These are phyloP conservation scores for Podospora sp. DNA, from an alignment of 495 filamentous ascomycete species.

Conservation along the genomic window DNA sequence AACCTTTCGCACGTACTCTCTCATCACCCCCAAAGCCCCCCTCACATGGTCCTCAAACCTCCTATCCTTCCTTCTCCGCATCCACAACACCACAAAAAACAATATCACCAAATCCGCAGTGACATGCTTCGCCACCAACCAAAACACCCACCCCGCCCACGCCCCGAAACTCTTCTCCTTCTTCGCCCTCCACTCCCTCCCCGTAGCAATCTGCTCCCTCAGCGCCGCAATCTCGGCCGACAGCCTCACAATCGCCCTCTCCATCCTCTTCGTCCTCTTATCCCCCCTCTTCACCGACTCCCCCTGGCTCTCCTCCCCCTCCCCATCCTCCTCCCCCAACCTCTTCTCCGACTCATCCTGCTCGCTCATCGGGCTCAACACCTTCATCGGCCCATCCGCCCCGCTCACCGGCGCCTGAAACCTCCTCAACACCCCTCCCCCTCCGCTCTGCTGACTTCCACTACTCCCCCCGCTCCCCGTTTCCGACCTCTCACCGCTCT, in stretches of 20 bases:
- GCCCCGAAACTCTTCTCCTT: conserved; percentile 60
- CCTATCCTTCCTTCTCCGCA: conserved; percentile 74
- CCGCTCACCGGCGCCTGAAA: conserved; percentile 51
- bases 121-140: conserved; percentile 71
- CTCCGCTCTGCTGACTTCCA: not conserved
- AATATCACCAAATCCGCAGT: conserved; percentile 71
- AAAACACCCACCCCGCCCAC: conserved; percentile 75
- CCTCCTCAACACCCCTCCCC: conserved; percentile 16
- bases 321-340: conserved; percentile 39
- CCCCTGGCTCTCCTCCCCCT: conserved; percentile 46
- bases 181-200: conserved; percentile 56
- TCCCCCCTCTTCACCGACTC: conserved; percentile 48
- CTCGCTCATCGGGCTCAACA: conserved; percentile 80
- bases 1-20: conserved; percentile 60
- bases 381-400: conserved; percentile 60
- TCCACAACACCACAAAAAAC: conserved; percentile 72
- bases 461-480: conserved; percentile 23
- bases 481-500: conserved; percentile 3
- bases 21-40: conserved; percentile 61
- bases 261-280: conserved; percentile 80
- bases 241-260: conserved; percentile 84
- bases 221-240: conserved; percentile 93
- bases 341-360: conserved; percentile 67
- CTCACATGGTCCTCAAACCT: conserved; percentile 76
- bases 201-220: conserved; percentile 82